Evolutionary conservation across 2,329 filamentous ascomycete genomes (phyloP), one percentile per base, ranked within the genome.

Genomic region (Xylariaceae sp.): DNA sequence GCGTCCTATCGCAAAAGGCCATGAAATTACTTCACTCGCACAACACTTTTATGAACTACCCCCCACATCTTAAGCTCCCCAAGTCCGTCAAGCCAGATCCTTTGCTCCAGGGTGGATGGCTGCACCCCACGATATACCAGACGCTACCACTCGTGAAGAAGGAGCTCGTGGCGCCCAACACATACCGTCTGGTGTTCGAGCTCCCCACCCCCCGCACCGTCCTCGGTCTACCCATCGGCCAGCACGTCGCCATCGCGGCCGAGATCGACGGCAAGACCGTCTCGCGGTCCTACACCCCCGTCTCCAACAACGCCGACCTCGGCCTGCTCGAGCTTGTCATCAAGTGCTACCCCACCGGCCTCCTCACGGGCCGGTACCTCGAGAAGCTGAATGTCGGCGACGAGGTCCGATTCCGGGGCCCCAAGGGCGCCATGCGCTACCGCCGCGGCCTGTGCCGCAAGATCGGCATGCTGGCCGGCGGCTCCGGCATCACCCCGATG

Each of bases 341-440:
- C 54, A 72, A 71, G 44, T 60, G 67, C 30, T 80, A 80, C 49
- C 65, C 70, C 0, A 62, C 73, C 34, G 76, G 76, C 19, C 57
- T 64, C 28, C 59, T 78, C n/a, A 76, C 74, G 0, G 67, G 65
- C 2, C 59, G 62, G 12, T 74, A 78, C 51, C 65, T 80, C 2
- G 64, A 62, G 2, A 56, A 63, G 32, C 63, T 80, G 3, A 41
- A 68, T 1, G 44, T 73, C 7, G 74, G 74, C 12, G 72, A 78
- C 39, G 59, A 66, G 47, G 68, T 78, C 3, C 59, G 67, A 3
- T 70, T 80, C 53, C 67, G 76, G 12, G 77, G 76, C 0, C 76
- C 77, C 29, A 79, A 77, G 54, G 76, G 76, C 9, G 68, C 73
- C 1, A 78, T 79, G 73, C 64, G 64, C 9, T 79, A 79, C 53